Conservation (phyloP, 129 eudicot species). For the Artemisia annua region DNA sequence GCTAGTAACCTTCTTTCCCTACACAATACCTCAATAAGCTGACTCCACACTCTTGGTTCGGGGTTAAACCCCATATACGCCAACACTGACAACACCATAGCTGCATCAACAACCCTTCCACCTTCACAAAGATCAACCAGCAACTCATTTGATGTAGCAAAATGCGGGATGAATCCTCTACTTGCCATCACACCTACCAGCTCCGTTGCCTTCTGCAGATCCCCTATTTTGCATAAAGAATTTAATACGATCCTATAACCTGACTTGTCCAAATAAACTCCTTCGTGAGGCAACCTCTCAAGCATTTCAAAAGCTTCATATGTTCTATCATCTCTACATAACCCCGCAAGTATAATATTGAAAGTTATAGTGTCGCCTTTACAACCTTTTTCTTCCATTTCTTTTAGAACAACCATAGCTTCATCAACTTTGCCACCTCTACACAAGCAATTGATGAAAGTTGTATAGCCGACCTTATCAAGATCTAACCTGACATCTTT, state of each 20-base stretch:
- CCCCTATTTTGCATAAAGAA: slow-evolving; percentile 51
- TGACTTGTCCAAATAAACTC: slow-evolving; percentile 60
- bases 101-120: slow-evolving; percentile 8
- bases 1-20: slow-evolving; percentile 76
- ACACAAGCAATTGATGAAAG: slow-evolving; percentile 66
- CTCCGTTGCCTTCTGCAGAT: slow-evolving; percentile 13
- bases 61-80: slow-evolving; percentile 70
- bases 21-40: slow-evolving; percentile 52
- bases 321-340: slow-evolving; percentile 54
- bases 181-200: slow-evolving; percentile 45
- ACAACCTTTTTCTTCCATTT: slow-evolving; percentile 64
- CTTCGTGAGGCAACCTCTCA: slow-evolving; percentile 54
- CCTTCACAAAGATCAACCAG: slow-evolving; percentile 31
- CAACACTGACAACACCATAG: slow-evolving; percentile 7
- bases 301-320: slow-evolving; percentile 75
- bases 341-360: slow-evolving; percentile 66
- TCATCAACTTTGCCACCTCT: slow-evolving; percentile 48
- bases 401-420: slow-evolving; percentile 61
- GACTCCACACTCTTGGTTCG: slow-evolving; percentile 58
- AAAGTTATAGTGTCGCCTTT: slow-evolving; percentile 68
- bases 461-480: slow-evolving; percentile 66
- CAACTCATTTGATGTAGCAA: slow-evolving; percentile 75
- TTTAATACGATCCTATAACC: slow-evolving; percentile 81
- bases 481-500: slow-evolving; percentile 49
- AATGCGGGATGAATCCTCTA: slow-evolving; percentile 77